Conservation (phyloP, 2,329 filamentous ascomycete species). For the Cladophialophora bantiana region DNA sequence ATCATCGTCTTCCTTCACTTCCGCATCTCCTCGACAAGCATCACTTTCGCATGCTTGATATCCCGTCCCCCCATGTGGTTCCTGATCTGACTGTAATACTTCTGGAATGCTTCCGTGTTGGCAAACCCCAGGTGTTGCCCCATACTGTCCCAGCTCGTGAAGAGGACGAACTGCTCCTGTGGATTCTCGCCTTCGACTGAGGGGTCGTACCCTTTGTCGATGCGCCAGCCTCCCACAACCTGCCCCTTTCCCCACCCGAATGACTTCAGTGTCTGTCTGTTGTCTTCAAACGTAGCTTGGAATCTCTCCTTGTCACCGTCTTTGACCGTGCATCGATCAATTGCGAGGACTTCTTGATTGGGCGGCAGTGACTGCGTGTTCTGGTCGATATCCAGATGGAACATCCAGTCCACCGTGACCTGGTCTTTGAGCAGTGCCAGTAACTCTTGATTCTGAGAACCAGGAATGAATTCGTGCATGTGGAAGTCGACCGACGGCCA, state of each 20-base stretch:
- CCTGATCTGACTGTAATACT: conserved; percentile 40
- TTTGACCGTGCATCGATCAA: conserved; percentile 29
- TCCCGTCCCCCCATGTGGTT: conserved; percentile 41
- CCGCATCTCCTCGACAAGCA: conserved; percentile 13
- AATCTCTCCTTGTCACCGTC: conserved; percentile 25
- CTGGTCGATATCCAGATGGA: conserved; percentile 52
- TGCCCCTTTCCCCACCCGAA: conserved; percentile 42
- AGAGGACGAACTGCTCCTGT: conserved; percentile 53
- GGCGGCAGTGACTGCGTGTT: conserved; percentile 9
- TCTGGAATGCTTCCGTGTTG: conserved; percentile 44
- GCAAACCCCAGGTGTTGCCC: conserved; percentile 48
- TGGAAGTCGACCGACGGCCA: conserved; percentile 56
- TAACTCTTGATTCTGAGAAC: conserved; percentile 51
- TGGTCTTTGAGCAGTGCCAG: conserved; percentile 47
- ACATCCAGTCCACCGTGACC: conserved; percentile 53
- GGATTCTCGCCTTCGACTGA: conserved; percentile 20
- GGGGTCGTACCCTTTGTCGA: conserved; percentile 44
- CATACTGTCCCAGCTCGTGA: conserved; percentile 50
- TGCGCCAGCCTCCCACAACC: conserved; percentile 50
- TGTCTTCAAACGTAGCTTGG: conserved; percentile 13
- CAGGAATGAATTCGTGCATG: conserved; percentile 52
- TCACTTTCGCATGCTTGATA: conserved; percentile 41
- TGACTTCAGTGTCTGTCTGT: conserved; percentile 21
- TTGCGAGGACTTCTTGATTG: conserved; percentile 21
- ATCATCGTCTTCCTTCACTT: conserved; percentile 2